Conservation (phyloP, 2,329 filamentous ascomycete genomes). For the Hymenoscyphus scutula region DNA sequence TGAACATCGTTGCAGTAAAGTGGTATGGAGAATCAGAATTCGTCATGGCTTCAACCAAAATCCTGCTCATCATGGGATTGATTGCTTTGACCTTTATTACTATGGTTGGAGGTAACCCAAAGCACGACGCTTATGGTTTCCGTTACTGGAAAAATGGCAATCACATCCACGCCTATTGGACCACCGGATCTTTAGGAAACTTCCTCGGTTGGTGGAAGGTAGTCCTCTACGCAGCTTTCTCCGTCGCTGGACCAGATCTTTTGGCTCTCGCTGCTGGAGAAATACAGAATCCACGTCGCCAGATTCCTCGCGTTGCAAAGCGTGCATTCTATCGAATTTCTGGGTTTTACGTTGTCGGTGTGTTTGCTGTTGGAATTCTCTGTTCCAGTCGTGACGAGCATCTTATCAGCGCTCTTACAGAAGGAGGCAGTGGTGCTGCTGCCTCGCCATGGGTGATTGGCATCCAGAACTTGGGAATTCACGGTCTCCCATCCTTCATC, state of each 20-base stretch:
- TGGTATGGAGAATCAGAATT: conserved; percentile 60
- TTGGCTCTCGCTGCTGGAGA: conserved; percentile 32
- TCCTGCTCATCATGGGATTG: conserved; percentile 58
- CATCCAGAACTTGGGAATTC: conserved; percentile 65
- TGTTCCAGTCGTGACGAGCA: conserved; percentile 32
- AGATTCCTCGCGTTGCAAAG: not conserved
- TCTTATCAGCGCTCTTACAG: conserved; percentile 45
- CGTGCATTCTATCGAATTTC: conserved; percentile 35
- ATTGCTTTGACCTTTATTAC: conserved; percentile 74
- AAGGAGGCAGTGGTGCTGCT: conserved; percentile 38
- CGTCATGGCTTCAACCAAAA: conserved; percentile 53
- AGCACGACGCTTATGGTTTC: conserved; percentile 68
- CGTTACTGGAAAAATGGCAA: conserved; percentile 51
- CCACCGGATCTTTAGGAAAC: not conserved
- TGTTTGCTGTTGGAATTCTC: conserved; percentile 57
- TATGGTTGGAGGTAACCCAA: conserved; percentile 78
- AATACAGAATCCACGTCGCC: conserved; percentile 32
- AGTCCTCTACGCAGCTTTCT: conserved; percentile 38
- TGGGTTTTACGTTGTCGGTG: conserved; percentile 33
- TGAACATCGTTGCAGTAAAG: conserved; percentile 56
- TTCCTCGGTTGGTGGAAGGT: not conserved
- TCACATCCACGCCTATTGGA: not conserved
- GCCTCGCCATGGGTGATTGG: conserved; percentile 48
- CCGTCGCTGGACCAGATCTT: conserved; percentile 60
- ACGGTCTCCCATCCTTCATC: conserved; percentile 63